These are phyloP conservation scores for Bruguiera gymnorhiza DNA, from an alignment of 345 rosid genomes.

Conservation along the genomic window DNA sequence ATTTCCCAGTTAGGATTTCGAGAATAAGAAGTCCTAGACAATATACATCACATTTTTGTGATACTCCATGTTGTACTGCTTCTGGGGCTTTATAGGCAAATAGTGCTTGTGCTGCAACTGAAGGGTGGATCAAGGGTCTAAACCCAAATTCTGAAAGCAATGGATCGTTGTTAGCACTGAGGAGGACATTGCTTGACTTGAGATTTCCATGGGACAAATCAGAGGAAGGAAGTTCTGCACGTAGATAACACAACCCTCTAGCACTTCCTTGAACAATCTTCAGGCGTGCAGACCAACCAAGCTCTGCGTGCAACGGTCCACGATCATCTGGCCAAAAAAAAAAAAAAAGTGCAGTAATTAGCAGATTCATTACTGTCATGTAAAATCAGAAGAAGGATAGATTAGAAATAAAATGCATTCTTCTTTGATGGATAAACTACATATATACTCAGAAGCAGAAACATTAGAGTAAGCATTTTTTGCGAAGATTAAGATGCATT, in stretches of 20 bases:
- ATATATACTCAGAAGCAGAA: no score
- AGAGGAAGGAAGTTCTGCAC: conserved; percentile 37
- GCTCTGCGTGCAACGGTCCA: conserved; percentile 29
- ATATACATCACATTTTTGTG: conserved; percentile 66
- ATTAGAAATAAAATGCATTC: no score
- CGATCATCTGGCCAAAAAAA: conserved; percentile 37
- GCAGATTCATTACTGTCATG: background rate
- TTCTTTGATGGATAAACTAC: no score
- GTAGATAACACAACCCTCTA: conserved; percentile 54
- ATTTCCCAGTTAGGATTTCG: conserved; percentile 66
- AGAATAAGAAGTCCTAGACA: conserved; percentile 68
- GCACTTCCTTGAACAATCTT: conserved; percentile 64
- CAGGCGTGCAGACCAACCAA: conserved; percentile 58
- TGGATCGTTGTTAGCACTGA: conserved; percentile 52
- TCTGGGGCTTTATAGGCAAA: conserved; percentile 66
- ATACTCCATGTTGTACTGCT: conserved; percentile 38
- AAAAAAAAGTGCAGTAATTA: background rate
- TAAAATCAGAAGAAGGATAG: background rate
- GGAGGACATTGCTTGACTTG: conserved; percentile 73
- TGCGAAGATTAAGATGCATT: no score
- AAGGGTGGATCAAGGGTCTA: conserved; percentile 31
- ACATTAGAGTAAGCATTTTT: no score
- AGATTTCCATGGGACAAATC: conserved; percentile 79
- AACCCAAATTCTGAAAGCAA: conserved; percentile 59
- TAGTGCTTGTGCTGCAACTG: conserved; percentile 31